Evolutionary conservation across 2,329 filamentous ascomycete genomes (phyloP).

Genomic region (Pochonia chlamydosporia): DNA sequence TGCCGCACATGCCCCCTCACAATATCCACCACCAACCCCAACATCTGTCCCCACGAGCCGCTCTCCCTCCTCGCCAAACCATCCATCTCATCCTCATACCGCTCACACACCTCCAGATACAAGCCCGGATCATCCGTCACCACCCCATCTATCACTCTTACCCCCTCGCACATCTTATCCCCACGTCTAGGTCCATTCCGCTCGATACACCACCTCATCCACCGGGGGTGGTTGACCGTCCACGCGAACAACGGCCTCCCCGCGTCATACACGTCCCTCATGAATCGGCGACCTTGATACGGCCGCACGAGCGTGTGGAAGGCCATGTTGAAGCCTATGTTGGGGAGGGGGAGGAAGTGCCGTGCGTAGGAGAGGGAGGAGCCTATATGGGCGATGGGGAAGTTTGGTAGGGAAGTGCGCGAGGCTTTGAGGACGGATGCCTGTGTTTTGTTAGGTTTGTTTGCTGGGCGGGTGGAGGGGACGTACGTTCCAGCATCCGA

Average conservation of each 20-base stretch:
- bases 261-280: conserved; percentile 45
- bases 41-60: conserved; percentile 11
- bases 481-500: conserved; percentile 75
- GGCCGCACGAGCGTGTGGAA: conserved; percentile 63
- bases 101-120: conserved; percentile 55
- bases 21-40: conserved; percentile 12
- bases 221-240: conserved; percentile 75
- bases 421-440: conserved; percentile 63
- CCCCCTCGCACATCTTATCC: background rate
- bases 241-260: conserved; percentile 65
- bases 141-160: conserved; percentile 61
- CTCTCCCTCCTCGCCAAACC: conserved; percentile 8
- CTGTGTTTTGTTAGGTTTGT: conserved; percentile 25
- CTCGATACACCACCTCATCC: conserved; percentile 76
- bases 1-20: conserved; percentile 15
- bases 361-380: conserved; percentile 62
- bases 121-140: conserved; percentile 76
- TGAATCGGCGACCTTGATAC: conserved; percentile 57
- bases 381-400: conserved; percentile 62
- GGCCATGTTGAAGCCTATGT: conserved; percentile 73
- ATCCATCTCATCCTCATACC: conserved; percentile 29
- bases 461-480: background rate
- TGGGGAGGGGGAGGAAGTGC: conserved; percentile 59
- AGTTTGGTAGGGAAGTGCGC: conserved; percentile 54
- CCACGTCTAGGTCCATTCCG: conserved; percentile 15